These are phyloP conservation scores for Plantago ovata DNA, from an alignment of 257 asterid species.

Conservation along the genomic window DNA sequence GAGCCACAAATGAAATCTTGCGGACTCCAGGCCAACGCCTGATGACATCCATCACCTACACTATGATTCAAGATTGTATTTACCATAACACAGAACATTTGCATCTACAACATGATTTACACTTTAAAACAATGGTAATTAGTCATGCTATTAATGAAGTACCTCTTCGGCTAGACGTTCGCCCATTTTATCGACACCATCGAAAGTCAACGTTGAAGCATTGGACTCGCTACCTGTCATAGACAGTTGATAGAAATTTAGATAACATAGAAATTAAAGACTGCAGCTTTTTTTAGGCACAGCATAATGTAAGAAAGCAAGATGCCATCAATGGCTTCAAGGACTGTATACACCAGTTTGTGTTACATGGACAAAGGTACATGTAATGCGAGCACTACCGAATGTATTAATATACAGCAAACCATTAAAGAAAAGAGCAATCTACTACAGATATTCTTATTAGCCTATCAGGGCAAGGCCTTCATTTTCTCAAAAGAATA, in stretches of 20 bases:
- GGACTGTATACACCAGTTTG: neutral
- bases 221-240: constrained; percentile 82
- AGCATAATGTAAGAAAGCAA: neutral
- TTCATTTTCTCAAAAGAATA: too few relatives aligned
- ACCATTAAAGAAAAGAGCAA: too few relatives aligned
- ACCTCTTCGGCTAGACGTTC: constrained; percentile 96
- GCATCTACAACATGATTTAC: constrained; percentile 7
- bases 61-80: constrained; percentile 34
- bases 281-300: neutral
- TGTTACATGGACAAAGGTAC: neutral
- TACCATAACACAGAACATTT: constrained; percentile 14
- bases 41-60: constrained; percentile 78
- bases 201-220: constrained; percentile 73
- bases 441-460: too few relatives aligned
- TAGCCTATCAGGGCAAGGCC: too few relatives aligned
- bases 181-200: constrained; percentile 92
- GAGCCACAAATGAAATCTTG: constrained; percentile 87
- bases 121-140: constrained; percentile 21
- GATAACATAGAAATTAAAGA: constrained; percentile 10
- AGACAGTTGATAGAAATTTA: constrained; percentile 12
- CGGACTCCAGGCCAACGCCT: constrained; percentile 64
- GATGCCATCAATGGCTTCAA: neutral
- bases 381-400: neutral
- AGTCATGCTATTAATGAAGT: constrained; percentile 40
- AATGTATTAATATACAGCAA: too few relatives aligned